Percentiles rank a stretch among this genome's conserved stretches.
Evolutionary conservation across 345 rosid species (phyloP).

Genomic region (Arabis alpina): DNA sequence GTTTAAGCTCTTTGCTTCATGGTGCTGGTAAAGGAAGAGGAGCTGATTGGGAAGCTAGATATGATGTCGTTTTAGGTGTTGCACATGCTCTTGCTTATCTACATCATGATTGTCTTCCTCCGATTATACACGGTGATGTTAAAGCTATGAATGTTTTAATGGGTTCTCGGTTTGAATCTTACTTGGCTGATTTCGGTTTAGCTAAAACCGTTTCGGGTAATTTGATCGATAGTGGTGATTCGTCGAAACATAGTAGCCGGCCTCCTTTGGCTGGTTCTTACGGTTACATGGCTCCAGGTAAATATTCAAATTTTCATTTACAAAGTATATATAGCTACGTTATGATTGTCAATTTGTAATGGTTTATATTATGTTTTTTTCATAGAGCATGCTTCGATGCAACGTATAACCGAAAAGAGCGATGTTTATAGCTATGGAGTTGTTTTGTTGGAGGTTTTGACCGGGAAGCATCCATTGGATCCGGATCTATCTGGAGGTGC

Average conservation of each 20-base stretch:
- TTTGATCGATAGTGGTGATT: constrained; percentile 36
- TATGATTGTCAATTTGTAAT: neutral
- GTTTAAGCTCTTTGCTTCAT: constrained; percentile 84
- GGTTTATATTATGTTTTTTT: neutral
- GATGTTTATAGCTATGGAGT: constrained; percentile 94
- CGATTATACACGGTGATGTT: constrained; percentile 90
- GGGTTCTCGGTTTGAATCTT: constrained; percentile 71
- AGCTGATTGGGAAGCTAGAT: constrained; percentile 85
- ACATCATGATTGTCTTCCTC: constrained; percentile 90
- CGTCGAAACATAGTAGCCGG: constrained; percentile 53
- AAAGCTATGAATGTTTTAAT: constrained; percentile 90
- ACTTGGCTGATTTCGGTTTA: constrained; percentile 89
- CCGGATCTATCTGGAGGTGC: constrained; percentile 86
- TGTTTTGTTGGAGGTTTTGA: constrained; percentile 77
- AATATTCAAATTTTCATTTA: neutral
- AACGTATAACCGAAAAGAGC: constrained; percentile 77
- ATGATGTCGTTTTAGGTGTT: constrained; percentile 73
- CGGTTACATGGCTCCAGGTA: constrained; percentile 99
- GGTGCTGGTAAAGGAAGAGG: constrained; percentile 78
- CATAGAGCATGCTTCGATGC: constrained; percentile 85
- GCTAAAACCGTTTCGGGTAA: constrained; percentile 56
- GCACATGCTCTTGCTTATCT: constrained; percentile 91
- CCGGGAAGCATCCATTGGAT: constrained; percentile 92
- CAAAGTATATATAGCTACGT: neutral
- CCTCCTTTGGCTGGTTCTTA: constrained; percentile 93